Evolutionary conservation across 306 rosid species (phyloP).

Genomic region (Quercus mongolica): DNA sequence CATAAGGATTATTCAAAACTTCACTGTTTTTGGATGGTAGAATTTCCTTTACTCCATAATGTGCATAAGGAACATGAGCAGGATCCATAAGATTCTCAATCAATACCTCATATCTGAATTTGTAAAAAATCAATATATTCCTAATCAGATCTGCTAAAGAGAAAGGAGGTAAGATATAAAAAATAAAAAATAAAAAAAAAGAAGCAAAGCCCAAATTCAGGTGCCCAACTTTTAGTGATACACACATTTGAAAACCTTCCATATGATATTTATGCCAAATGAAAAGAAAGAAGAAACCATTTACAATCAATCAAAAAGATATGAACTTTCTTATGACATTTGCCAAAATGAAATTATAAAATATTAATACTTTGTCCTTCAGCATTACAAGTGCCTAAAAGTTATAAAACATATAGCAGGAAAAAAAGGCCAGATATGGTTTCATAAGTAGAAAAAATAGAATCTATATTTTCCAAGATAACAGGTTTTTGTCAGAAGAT

Average conservation of each 20-base stretch:
- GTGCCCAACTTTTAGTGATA: neutral
- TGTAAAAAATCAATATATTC: constrained; percentile 13
- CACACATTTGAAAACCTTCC: neutral
- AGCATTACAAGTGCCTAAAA: neutral
- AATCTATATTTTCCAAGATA: neutral
- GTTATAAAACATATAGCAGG: too few species aligned
- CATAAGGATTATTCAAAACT: constrained; percentile 5
- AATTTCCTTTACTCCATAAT: constrained; percentile 26
- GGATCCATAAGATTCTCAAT: constrained; percentile 22
- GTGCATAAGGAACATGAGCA: constrained; percentile 19
- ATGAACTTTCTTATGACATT: neutral
- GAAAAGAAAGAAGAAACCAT: neutral
- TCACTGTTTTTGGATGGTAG: constrained; percentile 46
- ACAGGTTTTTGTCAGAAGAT: neutral
- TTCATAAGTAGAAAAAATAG: neutral
- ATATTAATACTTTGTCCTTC: neutral
- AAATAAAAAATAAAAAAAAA: too few species aligned
- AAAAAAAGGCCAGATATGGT: neutral
- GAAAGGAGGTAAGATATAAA: neutral
- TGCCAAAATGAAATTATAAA: neutral
- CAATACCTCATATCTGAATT: constrained; percentile 68
- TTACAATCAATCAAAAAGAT: neutral
- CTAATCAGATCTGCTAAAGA: neutral
- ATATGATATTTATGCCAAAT: neutral
- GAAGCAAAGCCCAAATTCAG: neutral